Percentiles rank a stretch among this genome's conserved stretches.
These are phyloP conservation scores for Ceratocystis cubensis DNA, from an alignment of 2,329 filamentous ascomycete species.

Conservation along the genomic window DNA sequence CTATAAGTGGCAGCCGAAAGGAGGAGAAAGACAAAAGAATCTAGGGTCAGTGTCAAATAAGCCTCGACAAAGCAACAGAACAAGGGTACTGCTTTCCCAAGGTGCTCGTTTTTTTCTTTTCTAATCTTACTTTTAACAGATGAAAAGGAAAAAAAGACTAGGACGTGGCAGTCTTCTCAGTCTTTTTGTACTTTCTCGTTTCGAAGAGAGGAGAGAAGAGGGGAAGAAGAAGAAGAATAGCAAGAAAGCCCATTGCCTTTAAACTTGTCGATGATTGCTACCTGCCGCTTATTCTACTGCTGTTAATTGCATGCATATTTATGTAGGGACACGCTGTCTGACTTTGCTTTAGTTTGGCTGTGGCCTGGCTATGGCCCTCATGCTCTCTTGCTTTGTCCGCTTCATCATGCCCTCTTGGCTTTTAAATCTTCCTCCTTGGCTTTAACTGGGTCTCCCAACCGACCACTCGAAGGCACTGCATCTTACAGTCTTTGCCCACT, in stretches of 20 bases:
- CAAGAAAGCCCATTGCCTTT: neutral
- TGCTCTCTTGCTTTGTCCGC: neutral
- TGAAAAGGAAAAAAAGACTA: neutral
- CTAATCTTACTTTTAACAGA: neutral
- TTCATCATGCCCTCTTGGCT: neutral
- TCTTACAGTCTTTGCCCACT: neutral
- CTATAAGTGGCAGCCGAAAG: slow-evolving; percentile 12
- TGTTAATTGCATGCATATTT: neutral
- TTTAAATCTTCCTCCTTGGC: neutral
- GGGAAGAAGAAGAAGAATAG: neutral
- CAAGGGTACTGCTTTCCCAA: neutral
- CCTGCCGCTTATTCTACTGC: neutral
- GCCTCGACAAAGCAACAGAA: neutral
- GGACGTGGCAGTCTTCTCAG: neutral
- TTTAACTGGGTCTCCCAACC: slow-evolving; percentile 3
- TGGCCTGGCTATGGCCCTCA: neutral
- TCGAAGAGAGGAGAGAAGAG: neutral
- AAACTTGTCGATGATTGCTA: neutral
- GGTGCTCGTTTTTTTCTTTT: neutral
- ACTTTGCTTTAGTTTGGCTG: neutral
- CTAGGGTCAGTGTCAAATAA: slow-evolving; percentile 7
- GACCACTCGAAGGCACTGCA: neutral
- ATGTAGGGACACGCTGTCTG: neutral
- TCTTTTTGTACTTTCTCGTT: neutral
- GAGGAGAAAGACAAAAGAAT: slow-evolving; percentile 1